Evolutionary conservation across 257 asterid genomes (phyloP).

Genomic region (Nicotiana paniculata): DNA sequence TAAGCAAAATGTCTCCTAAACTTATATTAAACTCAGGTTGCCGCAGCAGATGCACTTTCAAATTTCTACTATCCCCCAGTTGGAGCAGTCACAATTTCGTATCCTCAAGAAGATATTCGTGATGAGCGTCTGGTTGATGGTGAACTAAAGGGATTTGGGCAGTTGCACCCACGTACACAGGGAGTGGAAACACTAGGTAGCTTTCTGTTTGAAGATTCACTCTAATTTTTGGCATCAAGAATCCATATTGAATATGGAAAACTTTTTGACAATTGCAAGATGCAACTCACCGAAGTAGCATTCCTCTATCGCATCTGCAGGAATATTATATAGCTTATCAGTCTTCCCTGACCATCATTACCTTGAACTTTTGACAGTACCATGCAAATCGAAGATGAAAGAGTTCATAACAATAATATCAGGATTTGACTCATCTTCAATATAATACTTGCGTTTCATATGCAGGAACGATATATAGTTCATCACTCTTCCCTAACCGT

Average conservation of each 20-base stretch:
- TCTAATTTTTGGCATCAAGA: neutral
- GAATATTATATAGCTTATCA: neutral
- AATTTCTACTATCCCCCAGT: slow-evolving; percentile 92
- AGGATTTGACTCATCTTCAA: neutral
- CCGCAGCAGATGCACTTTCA: slow-evolving; percentile 71
- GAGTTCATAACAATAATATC: neutral
- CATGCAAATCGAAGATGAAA: neutral
- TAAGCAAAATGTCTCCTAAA: neutral
- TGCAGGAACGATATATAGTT: slow-evolving; percentile 94
- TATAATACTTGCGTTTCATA: slow-evolving; percentile 13
- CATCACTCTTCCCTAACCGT: slow-evolving; percentile 94
- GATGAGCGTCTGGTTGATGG: slow-evolving; percentile 67
- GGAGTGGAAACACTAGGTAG: slow-evolving; percentile 98
- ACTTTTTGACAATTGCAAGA: neutral
- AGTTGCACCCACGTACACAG: slow-evolving; percentile 96
- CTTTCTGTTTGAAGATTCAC: neutral
- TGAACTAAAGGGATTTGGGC: slow-evolving; percentile 95
- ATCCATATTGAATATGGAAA: neutral
- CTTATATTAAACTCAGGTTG: slow-evolving; percentile 37
- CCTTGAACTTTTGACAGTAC: neutral
- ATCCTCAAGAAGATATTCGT: slow-evolving; percentile 82
- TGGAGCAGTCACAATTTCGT: slow-evolving; percentile 85
- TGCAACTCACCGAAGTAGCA: neutral
- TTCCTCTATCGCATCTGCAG: neutral
- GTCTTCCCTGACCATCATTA: neutral